Evolutionary conservation across 345 rosid species (phyloP), one percentile per base, ranked within the genome.

Genomic region (Acer negundo): DNA sequence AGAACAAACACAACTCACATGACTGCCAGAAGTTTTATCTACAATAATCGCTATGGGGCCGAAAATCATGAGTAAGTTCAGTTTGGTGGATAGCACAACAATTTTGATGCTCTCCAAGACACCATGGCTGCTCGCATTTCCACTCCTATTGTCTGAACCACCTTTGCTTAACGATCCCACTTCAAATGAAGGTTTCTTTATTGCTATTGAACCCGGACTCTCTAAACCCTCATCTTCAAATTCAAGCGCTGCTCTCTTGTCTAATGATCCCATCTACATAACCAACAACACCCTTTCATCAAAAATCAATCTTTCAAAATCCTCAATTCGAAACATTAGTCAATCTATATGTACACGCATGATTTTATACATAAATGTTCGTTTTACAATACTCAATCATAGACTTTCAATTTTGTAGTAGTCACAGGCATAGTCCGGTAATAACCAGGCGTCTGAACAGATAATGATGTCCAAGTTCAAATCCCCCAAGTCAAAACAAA

Each of bases 1-100:
- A 55, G 19, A 66, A 66, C 38, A 20, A 38, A 49, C 72, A 53
- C 53, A 59, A 70, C 88, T 82, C 74, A 82, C 83, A 51, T 69
- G 82, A 59, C 24, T 28, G 15, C 84, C 75, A 35, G 71, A 40
- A 49, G 65, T 7, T 63, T 66, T 46, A 53, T 70, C 22, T 1
- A 85, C 72, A 62, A 85, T 1, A 58, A 85, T 85, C 26, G 86
- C 83, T 12, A 79, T 51, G 46, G 82, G 82, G 44, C 88, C 83
- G 73, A 78, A 82, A 35, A 79, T 72, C n/a, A 82, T 62, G n/a
- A 85, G 79, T 28, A 82, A 1, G 23, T 80, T 85, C 40, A 80
- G 70, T 79, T 63, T 82, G 55, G 58, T 26, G 2, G 85, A 82
- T 44, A 82, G 79, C 22, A 81, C 38, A 49, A 84, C 83, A 24